Evolutionary conservation across 2,329 filamentous ascomycete species (phyloP).

Genomic region (Byssochlamys sp.): DNA sequence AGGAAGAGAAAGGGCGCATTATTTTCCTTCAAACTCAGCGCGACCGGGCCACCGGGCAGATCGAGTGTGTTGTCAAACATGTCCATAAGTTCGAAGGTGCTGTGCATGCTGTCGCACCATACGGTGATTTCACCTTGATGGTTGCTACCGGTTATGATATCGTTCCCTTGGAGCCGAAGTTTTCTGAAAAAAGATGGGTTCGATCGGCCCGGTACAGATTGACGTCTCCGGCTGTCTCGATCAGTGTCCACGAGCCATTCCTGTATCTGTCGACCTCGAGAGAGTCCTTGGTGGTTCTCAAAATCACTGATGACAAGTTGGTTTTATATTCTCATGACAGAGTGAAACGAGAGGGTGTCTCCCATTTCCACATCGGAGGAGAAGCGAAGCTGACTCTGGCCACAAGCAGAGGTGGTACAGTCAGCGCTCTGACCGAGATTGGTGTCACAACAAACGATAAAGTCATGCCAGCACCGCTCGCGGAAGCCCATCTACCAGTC

Average conservation of each 20-base stretch:
- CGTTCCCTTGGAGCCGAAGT: slow-evolving; percentile 35
- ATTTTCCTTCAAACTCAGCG: slow-evolving; percentile 29
- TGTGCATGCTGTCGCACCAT: slow-evolving; percentile 51
- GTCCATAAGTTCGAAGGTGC: slow-evolving; percentile 24
- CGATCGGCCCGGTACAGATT: slow-evolving; percentile 31
- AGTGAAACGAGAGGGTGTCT: slow-evolving; percentile 22
- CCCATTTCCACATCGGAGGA: slow-evolving; percentile 30
- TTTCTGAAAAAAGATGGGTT: slow-evolving; percentile 33
- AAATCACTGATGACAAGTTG: slow-evolving; percentile 29
- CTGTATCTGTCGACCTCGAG: slow-evolving; percentile 47
- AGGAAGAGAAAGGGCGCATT: slow-evolving; percentile 25
- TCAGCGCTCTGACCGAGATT: slow-evolving; percentile 31
- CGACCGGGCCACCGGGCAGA: slow-evolving; percentile 15
- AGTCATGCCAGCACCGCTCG: slow-evolving; percentile 20
- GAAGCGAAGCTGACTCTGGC: slow-evolving; percentile 39
- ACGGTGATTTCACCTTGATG: slow-evolving; percentile 32
- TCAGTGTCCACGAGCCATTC: slow-evolving; percentile 38
- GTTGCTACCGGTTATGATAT: slow-evolving; percentile 38
- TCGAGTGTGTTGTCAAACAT: slow-evolving; percentile 28
- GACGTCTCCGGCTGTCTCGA: slow-evolving; percentile 41
- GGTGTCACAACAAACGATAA: slow-evolving; percentile 18
- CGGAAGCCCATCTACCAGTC: slow-evolving; percentile 24
- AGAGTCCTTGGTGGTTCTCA: slow-evolving; percentile 45
- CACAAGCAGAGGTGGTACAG: slow-evolving; percentile 42
- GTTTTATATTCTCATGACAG: slow-evolving; percentile 25